Conservation (phyloP, 768 basidiomycete genomes). For the Phlebiopsis gigantea region DNA sequence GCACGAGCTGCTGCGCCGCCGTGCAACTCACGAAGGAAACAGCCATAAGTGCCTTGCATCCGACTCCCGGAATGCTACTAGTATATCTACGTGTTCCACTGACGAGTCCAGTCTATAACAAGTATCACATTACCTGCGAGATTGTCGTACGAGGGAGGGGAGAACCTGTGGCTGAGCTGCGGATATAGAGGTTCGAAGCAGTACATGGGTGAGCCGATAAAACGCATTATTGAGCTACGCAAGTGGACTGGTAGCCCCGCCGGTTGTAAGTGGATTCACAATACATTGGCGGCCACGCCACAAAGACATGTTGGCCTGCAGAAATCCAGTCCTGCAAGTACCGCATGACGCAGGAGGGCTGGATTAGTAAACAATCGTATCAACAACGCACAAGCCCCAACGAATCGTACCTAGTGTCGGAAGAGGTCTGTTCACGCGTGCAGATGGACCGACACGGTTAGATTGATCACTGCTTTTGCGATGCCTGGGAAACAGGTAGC, state of each 20-base stretch:
- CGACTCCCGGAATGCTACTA: neutral
- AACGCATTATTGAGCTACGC: neutral
- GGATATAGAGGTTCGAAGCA: neutral
- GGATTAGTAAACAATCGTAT: neutral
- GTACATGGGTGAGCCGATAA: neutral
- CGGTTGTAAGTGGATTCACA: neutral
- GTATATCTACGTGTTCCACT: neutral
- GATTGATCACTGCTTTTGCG: too few relatives aligned
- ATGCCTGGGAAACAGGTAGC: too few relatives aligned
- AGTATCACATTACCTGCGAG: neutral
- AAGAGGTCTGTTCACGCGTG: neutral
- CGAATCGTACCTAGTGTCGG: neutral
- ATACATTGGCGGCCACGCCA: neutral
- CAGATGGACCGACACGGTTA: neutral
- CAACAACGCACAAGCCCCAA: neutral
- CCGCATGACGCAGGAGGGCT: neutral
- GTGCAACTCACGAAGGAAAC: neutral
- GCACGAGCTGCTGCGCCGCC: neutral
- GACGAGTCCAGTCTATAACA: neutral
- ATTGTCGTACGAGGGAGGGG: neutral
- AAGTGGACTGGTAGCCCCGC: neutral
- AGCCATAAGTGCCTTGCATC: too few relatives aligned
- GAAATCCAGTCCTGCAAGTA: neutral
- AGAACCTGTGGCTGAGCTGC: too few relatives aligned
- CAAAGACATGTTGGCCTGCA: too few relatives aligned